Evolutionary conservation across 345 rosid species (phyloP).

Genomic region (Isatis tinctoria): DNA sequence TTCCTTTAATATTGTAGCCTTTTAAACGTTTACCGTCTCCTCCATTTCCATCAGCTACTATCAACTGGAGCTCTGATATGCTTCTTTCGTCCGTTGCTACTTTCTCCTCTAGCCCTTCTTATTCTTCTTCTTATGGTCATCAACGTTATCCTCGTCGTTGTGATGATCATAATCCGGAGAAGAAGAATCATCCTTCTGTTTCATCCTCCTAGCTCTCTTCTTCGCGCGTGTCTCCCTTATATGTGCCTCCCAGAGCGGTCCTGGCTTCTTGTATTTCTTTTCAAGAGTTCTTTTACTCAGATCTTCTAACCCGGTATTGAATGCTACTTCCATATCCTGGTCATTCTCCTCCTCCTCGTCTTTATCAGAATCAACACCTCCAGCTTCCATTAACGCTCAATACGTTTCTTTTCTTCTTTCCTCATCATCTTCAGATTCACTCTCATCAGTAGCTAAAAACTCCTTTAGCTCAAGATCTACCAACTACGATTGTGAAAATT

Average conservation of each 20-base stretch:
- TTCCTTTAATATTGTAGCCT: slow-evolving; percentile 78
- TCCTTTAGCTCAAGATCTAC: slow-evolving; percentile 79
- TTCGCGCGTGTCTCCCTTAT: slow-evolving; percentile 64
- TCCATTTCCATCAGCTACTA: slow-evolving; percentile 74
- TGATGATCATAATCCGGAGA: slow-evolving; percentile 55
- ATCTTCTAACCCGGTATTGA: slow-evolving; percentile 88
- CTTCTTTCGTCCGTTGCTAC: slow-evolving; percentile 52
- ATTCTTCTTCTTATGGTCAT: slow-evolving; percentile 40
- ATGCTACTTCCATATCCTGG: slow-evolving; percentile 91
- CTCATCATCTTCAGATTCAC: slow-evolving; percentile 47
- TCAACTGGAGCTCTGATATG: slow-evolving; percentile 77
- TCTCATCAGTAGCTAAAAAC: slow-evolving; percentile 84
- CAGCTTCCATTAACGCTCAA: slow-evolving; percentile 59
- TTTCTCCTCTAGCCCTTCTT: slow-evolving; percentile 28
- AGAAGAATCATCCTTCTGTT: slow-evolving; percentile 38
- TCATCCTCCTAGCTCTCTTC: slow-evolving; percentile 59
- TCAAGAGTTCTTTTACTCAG: slow-evolving; percentile 68
- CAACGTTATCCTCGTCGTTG: slow-evolving; percentile 23
- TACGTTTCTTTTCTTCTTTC: slow-evolving; percentile 51
- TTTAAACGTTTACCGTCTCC: slow-evolving; percentile 46
- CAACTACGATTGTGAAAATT: slow-evolving; percentile 36
- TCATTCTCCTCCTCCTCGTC: slow-evolving; percentile 61
- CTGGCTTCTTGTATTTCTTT: slow-evolving; percentile 66
- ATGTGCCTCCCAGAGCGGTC: slow-evolving; percentile 70
- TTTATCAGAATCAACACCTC: slow-evolving; percentile 45